Percentiles rank a stretch among this genome's conserved stretches.
These are phyloP conservation scores for Penicillium sp. DNA, from an alignment of 2,329 filamentous ascomycete genomes.

Conservation along the genomic window DNA sequence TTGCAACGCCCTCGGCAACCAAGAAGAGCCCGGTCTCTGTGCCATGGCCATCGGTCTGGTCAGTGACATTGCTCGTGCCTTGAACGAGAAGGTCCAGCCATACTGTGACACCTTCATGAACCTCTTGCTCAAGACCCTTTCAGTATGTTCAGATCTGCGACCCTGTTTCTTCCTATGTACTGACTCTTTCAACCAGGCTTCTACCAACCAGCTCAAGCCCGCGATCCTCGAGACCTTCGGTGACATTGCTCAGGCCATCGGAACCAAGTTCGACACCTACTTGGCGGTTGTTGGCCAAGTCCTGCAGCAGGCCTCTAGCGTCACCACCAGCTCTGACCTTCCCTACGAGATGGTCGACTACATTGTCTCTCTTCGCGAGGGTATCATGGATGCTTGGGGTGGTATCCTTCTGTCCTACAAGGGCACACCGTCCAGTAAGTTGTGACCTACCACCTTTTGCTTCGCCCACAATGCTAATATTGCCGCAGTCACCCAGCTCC, in stretches of 20 bases:
- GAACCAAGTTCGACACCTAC: slow-evolving; percentile 89
- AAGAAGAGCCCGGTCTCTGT: slow-evolving; percentile 91
- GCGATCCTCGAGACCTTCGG: slow-evolving; percentile 97
- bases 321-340: slow-evolving; percentile 75
- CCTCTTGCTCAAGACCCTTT: slow-evolving; percentile 86
- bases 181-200: slow-evolving; percentile 33
- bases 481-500: slow-evolving; percentile 64
- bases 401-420: slow-evolving; percentile 96
- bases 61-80: slow-evolving; percentile 89
- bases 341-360: slow-evolving; percentile 97
- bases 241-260: slow-evolving; percentile 93
- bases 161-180: neutral
- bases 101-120: slow-evolving; percentile 99
- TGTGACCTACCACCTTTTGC: neutral
- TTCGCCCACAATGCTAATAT: slow-evolving; percentile 10
- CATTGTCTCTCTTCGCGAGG: slow-evolving; percentile 88
- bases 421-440: slow-evolving; percentile 52
- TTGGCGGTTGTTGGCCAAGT: slow-evolving; percentile 90
- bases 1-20: slow-evolving; percentile 91
- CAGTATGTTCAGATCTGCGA: slow-evolving; percentile 51
- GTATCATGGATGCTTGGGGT: slow-evolving; percentile 99
- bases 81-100: slow-evolving; percentile 87
- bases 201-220: slow-evolving; percentile 93
- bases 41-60: slow-evolving; percentile 97
- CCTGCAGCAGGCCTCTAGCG: slow-evolving; percentile 84